Evolutionary conservation across 106 monocot species (phyloP), one percentile per base, ranked within the genome.

Genomic region (Cymbidium sinense): DNA sequence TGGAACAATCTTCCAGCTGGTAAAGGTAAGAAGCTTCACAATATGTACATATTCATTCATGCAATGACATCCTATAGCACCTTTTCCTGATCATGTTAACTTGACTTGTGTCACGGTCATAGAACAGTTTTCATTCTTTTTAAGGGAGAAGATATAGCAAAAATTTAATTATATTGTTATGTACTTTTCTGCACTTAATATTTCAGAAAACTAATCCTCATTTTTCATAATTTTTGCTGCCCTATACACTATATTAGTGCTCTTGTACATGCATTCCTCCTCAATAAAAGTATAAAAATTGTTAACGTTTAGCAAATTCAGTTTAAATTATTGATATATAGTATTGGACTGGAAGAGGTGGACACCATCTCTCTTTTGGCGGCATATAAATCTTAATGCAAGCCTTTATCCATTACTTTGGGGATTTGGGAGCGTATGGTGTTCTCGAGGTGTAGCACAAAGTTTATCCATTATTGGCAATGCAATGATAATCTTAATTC

Each of bases 1-100:
- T 74, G 74, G 74, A 44, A 74, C 44, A 25, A 74, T 35, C 74
- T 74, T 27, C 74, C 74, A 28, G 44, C 23, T 44, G 74, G 74
- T 9, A 74, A 74, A 74, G 74, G 74, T 74, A 35, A 29, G 44
- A 74, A 28, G n/a, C 44, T 44, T 71, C 37, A 36, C 0, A 36
- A 37, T 21, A 39, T 71, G 31, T 67, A 67, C 67, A 15, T 39
- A 39, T 70, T 34, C 29, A n/a, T n/a, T 70, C 19, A 70, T 34
- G 15, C 34, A 71, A 36, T 71, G 71, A 29, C 33, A 31, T 67
- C 12, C 8, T 71, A 1, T 23, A 20, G 5, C 36, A 20, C 37
- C 37, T 23, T 21, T 71, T 71, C 5, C 5, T 36, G 20, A 39
- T 71, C 71, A 71, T 39, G 71, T 1, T 15, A 37, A 7, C 5